Evolutionary conservation across 257 asterid genomes (phyloP).

Genomic region (Salvia rosmarinus): DNA sequence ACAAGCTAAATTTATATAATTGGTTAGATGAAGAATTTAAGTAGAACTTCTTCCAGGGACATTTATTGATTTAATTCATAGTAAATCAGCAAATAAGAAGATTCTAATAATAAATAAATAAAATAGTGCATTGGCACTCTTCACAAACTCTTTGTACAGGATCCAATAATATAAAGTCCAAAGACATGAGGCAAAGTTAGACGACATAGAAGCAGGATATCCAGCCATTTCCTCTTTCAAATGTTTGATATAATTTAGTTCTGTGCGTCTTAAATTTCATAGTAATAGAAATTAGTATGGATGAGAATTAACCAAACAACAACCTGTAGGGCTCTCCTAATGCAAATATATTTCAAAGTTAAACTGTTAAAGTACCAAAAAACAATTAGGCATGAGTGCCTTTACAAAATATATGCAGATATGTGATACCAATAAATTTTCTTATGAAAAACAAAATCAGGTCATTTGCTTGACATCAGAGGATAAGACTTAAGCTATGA

Average conservation of each 20-base stretch:
- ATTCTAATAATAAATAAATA: conserved; percentile 1
- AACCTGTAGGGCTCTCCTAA: conserved; percentile 17
- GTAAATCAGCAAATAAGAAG: neutral
- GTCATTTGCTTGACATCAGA: conserved; percentile 19
- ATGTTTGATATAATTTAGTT: conserved; percentile 14
- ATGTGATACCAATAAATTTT: conserved; percentile 8
- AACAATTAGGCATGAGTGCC: conserved; percentile 10
- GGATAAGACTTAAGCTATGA: neutral
- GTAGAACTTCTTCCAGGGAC: conserved; percentile 16
- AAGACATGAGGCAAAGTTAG: conserved; percentile 20
- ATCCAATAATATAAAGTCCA: conserved; percentile 26
- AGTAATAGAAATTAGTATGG: neutral
- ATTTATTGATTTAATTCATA: conserved; percentile 24
- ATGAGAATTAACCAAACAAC: neutral
- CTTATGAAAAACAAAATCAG: neutral
- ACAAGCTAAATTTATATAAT: neutral
- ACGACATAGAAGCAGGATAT: conserved; percentile 8
- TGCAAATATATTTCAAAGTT: conserved; percentile 4
- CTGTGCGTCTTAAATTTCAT: conserved; percentile 19
- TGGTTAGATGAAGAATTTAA: no score
- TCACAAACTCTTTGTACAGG: conserved; percentile 26
- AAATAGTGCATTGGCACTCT: conserved; percentile 1
- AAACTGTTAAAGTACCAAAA: neutral
- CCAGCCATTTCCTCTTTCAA: conserved; percentile 6
- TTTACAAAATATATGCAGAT: neutral